Evolutionary conservation across 306 rosid species (phyloP).

Genomic region (Elaeagnus macrophylla): DNA sequence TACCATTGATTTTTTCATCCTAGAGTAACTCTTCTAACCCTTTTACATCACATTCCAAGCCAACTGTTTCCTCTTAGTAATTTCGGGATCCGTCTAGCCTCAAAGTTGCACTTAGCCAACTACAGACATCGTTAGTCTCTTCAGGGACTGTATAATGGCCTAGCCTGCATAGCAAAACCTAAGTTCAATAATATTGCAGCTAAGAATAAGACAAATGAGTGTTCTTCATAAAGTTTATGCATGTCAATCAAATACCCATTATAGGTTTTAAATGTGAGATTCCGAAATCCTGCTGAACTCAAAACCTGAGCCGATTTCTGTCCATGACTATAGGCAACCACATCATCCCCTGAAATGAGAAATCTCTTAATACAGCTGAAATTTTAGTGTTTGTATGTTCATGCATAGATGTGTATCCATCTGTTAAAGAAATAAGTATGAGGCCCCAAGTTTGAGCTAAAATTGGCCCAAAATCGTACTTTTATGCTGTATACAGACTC

Average conservation of each 20-base stretch:
- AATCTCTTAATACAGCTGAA: not conserved
- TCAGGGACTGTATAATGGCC: constrained; percentile 91
- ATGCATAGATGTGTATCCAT: too few relatives aligned
- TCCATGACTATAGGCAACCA: constrained; percentile 64
- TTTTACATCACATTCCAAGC: constrained; percentile 12
- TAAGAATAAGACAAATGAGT: constrained; percentile 6
- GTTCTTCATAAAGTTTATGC: constrained; percentile 7
- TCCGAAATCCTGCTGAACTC: constrained; percentile 67
- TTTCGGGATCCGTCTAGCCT: constrained; percentile 61
- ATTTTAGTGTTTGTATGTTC: too few relatives aligned
- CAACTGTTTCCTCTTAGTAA: constrained; percentile 26
- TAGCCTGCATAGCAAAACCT: constrained; percentile 43
- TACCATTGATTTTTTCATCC: constrained; percentile 19
- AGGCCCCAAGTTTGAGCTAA: too few relatives aligned
- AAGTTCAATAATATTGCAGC: constrained; percentile 5
- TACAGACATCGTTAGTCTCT: constrained; percentile 78
- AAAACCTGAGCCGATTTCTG: constrained; percentile 71
- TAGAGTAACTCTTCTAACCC: constrained; percentile 31
- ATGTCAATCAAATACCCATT: constrained; percentile 41
- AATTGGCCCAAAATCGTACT: too few relatives aligned
- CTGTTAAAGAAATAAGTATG: too few relatives aligned
- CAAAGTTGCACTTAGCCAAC: constrained; percentile 65
- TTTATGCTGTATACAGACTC: too few relatives aligned
- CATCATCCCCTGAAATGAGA: constrained; percentile 66
- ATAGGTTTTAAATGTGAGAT: constrained; percentile 67